Evolutionary conservation across 1,284 basidiomycete genomes (phyloP).

Genomic region (Salmacisia buchloeana): DNA sequence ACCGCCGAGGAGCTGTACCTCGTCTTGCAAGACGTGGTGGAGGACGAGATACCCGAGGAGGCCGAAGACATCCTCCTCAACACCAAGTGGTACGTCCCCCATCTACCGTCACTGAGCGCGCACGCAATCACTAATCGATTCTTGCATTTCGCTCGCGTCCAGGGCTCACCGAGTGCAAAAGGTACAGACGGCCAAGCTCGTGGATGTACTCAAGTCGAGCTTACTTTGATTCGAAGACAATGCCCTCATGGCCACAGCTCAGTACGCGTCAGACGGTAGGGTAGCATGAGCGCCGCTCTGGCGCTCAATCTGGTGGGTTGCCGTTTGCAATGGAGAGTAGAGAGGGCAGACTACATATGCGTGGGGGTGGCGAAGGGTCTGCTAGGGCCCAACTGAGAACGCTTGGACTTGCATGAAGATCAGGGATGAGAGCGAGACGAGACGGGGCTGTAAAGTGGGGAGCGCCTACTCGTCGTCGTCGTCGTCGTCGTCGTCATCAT

Average conservation of each 20-base stretch:
- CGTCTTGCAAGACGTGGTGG: constrained; percentile 13
- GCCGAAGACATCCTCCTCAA: constrained; percentile 12
- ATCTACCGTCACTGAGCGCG: too few relatives aligned
- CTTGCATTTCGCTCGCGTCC: background rate
- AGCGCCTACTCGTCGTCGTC: constrained; percentile 40
- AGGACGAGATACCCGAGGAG: background rate
- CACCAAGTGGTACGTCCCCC: constrained; percentile 1
- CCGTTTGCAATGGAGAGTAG: constrained; percentile 1
- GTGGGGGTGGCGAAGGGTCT: background rate
- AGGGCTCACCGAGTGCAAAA: constrained; percentile 6
- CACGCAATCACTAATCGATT: background rate
- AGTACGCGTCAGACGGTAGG: background rate
- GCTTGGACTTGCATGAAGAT: background rate
- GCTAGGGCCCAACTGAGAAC: background rate
- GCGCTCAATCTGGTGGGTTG: background rate
- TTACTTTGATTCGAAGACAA: background rate
- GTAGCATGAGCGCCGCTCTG: background rate
- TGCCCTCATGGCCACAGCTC: background rate
- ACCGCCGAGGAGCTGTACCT: constrained; percentile 26
- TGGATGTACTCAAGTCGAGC: background rate
- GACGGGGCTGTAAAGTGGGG: background rate
- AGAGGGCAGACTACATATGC: constrained; percentile 9
- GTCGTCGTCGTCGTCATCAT: constrained; percentile 45
- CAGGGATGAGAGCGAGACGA: background rate
- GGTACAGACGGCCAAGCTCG: background rate